Evolutionary conservation across 2,329 filamentous ascomycete species (phyloP).

Genomic region (Fonsecaea erecta): DNA sequence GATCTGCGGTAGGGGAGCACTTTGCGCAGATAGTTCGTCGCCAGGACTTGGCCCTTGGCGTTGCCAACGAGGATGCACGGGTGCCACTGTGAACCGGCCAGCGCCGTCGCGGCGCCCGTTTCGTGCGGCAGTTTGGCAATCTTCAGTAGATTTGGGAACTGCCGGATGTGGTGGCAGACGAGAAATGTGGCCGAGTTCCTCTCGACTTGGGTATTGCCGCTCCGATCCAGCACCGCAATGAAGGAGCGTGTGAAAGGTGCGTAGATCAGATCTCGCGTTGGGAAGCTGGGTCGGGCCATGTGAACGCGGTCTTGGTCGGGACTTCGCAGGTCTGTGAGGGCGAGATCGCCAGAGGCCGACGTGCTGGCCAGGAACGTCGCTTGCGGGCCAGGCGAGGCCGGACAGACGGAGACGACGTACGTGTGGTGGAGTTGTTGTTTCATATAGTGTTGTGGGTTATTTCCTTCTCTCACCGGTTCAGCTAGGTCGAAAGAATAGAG

Average conservation of each 20-base stretch:
- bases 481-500: conserved; percentile 58
- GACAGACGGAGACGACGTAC: conserved; percentile 52
- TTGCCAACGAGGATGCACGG: conserved; percentile 59
- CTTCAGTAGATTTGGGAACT: conserved; percentile 46
- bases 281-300: conserved; percentile 46
- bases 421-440: conserved; percentile 44
- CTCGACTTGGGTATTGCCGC: conserved; percentile 26
- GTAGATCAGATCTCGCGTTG: conserved; percentile 57
- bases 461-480: conserved; percentile 25
- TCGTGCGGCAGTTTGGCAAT: conserved; percentile 53
- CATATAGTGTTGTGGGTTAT: conserved; percentile 15
- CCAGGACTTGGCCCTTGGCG: conserved; percentile 56
- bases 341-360: conserved; percentile 60
- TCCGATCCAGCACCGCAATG: conserved; percentile 40
- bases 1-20: conserved; percentile 44
- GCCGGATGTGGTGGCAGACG: conserved; percentile 32
- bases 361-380: conserved; percentile 59
- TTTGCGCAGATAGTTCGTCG: conserved; percentile 58
- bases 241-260: conserved; percentile 61
- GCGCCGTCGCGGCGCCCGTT: conserved; percentile 43
- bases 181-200: conserved; percentile 27
- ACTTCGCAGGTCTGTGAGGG: conserved; percentile 60
- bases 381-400: conserved; percentile 59
- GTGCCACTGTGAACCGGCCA: conserved; percentile 51
- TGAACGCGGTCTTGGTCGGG: conserved; percentile 30